Evolutionary conservation across 2,329 filamentous ascomycete species (phyloP).

Genomic region (Emydomyces testavorans): DNA sequence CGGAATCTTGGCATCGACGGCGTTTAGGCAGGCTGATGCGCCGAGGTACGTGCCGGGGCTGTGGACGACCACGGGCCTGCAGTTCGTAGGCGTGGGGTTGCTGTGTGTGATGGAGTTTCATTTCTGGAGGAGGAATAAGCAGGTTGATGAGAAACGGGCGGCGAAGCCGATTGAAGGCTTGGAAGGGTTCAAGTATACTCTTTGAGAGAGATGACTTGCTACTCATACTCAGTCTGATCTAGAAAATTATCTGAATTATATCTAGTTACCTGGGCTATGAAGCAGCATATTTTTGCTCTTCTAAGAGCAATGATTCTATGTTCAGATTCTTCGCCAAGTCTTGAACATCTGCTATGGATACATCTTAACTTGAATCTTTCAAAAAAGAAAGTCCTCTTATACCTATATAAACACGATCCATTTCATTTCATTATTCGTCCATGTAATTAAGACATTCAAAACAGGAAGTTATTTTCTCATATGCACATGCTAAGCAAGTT

Average conservation of each 20-base stretch:
- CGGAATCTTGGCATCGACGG: conserved; percentile 57
- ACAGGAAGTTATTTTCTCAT: neutral
- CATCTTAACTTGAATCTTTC: neutral
- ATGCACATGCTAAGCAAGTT: neutral
- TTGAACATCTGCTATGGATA: neutral
- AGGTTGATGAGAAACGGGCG: conserved; percentile 10
- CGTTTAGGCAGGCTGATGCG: conserved; percentile 43
- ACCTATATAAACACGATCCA: neutral
- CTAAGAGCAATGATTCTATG: too few species aligned
- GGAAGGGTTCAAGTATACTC: conserved; percentile 14
- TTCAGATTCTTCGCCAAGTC: too few species aligned
- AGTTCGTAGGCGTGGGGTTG: conserved; percentile 10
- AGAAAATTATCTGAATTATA: too few species aligned
- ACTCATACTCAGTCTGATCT: too few species aligned
- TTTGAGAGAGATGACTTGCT: too few species aligned
- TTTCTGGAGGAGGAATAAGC: conserved; percentile 13
- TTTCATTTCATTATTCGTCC: conserved; percentile 8
- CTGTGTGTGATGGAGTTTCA: conserved; percentile 1
- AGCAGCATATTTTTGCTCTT: too few species aligned
- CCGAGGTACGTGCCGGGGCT: conserved; percentile 16
- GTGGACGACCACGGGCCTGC: conserved; percentile 9
- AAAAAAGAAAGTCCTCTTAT: too few species aligned
- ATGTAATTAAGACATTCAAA: neutral
- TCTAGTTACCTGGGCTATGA: too few species aligned
- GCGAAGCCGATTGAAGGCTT: conserved; percentile 13